Evolutionary conservation across 345 rosid genomes (phyloP).

Genomic region (Eutrema heterophyllum): DNA sequence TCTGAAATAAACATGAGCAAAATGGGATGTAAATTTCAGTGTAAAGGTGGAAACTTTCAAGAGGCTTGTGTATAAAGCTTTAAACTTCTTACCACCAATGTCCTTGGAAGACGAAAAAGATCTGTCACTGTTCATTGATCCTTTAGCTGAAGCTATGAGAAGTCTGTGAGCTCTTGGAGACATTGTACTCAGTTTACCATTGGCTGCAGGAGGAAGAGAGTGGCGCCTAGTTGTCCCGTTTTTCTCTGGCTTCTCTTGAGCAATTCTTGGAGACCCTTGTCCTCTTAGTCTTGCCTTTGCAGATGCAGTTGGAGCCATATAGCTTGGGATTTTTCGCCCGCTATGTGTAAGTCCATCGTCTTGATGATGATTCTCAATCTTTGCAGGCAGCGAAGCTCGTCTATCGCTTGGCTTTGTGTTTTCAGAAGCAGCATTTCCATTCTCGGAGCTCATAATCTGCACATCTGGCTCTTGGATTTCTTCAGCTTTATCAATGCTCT

Average conservation of each 20-base stretch:
- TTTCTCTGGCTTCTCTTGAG: conserved; percentile 47
- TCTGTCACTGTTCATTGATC: conserved; percentile 47
- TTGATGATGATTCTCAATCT: conserved; percentile 42
- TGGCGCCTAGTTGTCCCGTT: conserved; percentile 53
- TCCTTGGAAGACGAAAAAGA: conserved; percentile 63
- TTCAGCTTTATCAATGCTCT: conserved; percentile 36
- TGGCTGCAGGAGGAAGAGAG: conserved; percentile 67
- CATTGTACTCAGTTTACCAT: conserved; percentile 45
- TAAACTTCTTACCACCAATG: conserved; percentile 41
- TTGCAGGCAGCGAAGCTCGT: conserved; percentile 65
- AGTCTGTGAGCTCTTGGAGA: conserved; percentile 61
- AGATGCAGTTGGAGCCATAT: conserved; percentile 88
- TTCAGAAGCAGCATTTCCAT: conserved; percentile 33
- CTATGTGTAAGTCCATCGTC: conserved; percentile 45
- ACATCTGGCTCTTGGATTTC: conserved; percentile 31
- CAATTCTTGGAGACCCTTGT: conserved; percentile 59
- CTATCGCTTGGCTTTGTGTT: conserved; percentile 46
- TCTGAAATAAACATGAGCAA: conserved; percentile 38
- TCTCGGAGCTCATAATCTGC: conserved; percentile 32
- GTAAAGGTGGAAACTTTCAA: neutral
- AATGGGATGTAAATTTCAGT: neutral
- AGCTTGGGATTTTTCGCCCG: conserved; percentile 62
- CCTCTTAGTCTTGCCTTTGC: conserved; percentile 73
- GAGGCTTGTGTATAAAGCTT: neutral
- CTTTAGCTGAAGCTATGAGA: conserved; percentile 55